Conservation (phyloP, 495 filamentous ascomycete species). For the Lophiotrema nucula region DNA sequence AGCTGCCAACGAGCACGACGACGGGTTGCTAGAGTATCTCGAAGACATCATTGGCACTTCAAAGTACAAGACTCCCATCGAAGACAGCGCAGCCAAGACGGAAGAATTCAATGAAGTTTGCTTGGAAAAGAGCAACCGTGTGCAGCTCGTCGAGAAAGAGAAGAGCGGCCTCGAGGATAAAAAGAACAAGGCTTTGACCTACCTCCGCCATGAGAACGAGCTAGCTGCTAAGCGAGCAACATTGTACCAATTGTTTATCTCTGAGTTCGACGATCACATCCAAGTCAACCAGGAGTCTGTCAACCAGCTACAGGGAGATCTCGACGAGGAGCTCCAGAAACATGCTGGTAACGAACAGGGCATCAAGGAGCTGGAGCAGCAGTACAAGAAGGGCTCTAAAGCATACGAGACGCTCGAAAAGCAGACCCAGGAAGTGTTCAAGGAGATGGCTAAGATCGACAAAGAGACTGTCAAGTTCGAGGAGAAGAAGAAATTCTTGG, state of each 20-base stretch:
- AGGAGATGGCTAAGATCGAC: constrained; percentile 88
- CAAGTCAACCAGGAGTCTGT: constrained; percentile 88
- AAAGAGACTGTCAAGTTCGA: constrained; percentile 97
- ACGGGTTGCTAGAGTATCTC: constrained; percentile 92
- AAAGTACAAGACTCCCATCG: constrained; percentile 94
- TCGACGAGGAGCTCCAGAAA: constrained; percentile 86
- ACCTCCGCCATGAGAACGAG: constrained; percentile 89
- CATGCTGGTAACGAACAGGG: constrained; percentile 87
- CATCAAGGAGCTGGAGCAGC: constrained; percentile 85
- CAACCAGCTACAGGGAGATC: constrained; percentile 79
- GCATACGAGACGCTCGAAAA: constrained; percentile 83
- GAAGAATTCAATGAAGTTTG: constrained; percentile 93
- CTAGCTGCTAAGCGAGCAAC: constrained; percentile 81
- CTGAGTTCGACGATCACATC: constrained; percentile 82
- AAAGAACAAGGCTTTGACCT: constrained; percentile 89
- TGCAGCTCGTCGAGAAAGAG: constrained; percentile 98
- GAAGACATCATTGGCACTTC: constrained; percentile 99
- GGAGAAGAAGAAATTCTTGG: constrained; percentile 91
- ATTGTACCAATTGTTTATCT: constrained; percentile 86
- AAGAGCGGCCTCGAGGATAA: constrained; percentile 88
- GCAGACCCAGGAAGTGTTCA: constrained; percentile 71
- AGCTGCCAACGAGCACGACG: constrained; percentile 88
- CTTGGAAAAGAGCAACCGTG: constrained; percentile 86
- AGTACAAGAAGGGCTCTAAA: constrained; percentile 75
- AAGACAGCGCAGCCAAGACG: constrained; percentile 84